Base-by-base conservation (phyloP, 2,329 filamentous ascomycete genomes). In the Phyllosticta citribraziliensis region DNA sequence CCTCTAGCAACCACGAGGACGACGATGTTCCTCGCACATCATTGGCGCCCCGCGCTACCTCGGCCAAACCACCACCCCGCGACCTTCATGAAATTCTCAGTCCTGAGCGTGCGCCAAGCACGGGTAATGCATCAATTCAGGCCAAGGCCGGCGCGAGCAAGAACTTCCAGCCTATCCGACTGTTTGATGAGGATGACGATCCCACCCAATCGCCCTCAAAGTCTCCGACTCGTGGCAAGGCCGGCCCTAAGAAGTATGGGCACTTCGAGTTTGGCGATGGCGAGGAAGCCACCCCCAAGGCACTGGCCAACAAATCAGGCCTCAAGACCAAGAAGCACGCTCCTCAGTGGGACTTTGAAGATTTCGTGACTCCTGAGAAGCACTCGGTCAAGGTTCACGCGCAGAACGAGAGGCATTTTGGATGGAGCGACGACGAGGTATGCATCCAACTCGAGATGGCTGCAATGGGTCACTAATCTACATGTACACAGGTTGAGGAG, bases 351-450 rank as follows among this genome's bases (percentile, higher is more conserved):
- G 85, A 85, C 56, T 97, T 97, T 73, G 84, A 90, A 64, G 91
- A 96, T 75, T 96, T 96, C 68, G 78, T 79, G 17, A 96, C 92
- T 0, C 93, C 93, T 0, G 82, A 87, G 65, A 96, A 96, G 79
- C 79, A 84, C 55, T 80, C 82, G 4, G 76, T 80, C 54, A 88
- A 87, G 73, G 72, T 82, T 58, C 82, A 86, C 63, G 78, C 81
- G 50, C 84, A 91, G 69, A 86, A 94, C 64, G 82, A 86, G 63
- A 87, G 89, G 60, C 88, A 94, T 72, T 85, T 86, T 71, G 82
- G 80, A 63, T 95, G 89, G 84, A 88, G 87, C 67, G 85, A 87
- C 55, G 87, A 91, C 63, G 83, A 88, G 71, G 76, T 77, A 61
- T 65, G 72, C 73, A 50, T 52, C 20, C 12, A 24, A 24, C 27